A percentile compares a stretch with the other conserved stretches of the same genome.
Conservation (phyloP, 441 rosid genomes). For the Kokia cookei region DNA sequence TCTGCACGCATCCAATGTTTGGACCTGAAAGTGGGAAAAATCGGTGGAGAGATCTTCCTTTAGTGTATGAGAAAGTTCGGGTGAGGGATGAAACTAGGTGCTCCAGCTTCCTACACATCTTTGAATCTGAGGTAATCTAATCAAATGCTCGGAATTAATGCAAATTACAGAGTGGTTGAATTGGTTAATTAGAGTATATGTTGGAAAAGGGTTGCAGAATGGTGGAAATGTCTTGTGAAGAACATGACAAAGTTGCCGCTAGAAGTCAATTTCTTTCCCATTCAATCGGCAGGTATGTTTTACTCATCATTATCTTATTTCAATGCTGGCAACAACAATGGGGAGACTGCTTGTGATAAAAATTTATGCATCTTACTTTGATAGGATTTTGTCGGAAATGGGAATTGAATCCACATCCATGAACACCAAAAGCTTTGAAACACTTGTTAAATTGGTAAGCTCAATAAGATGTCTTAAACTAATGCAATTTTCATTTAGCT, state of each 20-base stretch:
- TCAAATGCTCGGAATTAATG: neutral
- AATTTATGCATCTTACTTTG: neutral
- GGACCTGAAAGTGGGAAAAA: conserved; percentile 61
- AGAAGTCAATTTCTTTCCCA: conserved; percentile 46
- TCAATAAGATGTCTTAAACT: neutral
- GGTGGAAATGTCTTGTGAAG: conserved; percentile 62
- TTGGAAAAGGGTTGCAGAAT: conserved; percentile 48
- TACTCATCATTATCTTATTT: neutral
- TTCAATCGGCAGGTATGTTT: conserved; percentile 37
- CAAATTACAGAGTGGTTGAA: neutral
- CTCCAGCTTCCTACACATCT: conserved; percentile 44
- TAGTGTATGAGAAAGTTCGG: conserved; percentile 44
- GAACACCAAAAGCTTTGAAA: conserved; percentile 42
- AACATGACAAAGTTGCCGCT: conserved; percentile 48
- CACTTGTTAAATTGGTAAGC: conserved; percentile 37
- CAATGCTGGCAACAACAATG: neutral
- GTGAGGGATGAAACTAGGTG: conserved; percentile 31
- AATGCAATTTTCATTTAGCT: neutral
- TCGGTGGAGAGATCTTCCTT: conserved; percentile 43
- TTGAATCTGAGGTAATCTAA: conserved; percentile 36
- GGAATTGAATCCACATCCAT: conserved; percentile 34
- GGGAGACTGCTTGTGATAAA: neutral
- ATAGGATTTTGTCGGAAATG: conserved; percentile 42
- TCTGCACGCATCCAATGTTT: conserved; percentile 67
- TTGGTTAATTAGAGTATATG: neutral